Percentiles rank a stretch among this genome's conserved stretches.
These are phyloP conservation scores for Fusarium aywerte DNA, from an alignment of 2,329 filamentous ascomycete species.

Conservation along the genomic window DNA sequence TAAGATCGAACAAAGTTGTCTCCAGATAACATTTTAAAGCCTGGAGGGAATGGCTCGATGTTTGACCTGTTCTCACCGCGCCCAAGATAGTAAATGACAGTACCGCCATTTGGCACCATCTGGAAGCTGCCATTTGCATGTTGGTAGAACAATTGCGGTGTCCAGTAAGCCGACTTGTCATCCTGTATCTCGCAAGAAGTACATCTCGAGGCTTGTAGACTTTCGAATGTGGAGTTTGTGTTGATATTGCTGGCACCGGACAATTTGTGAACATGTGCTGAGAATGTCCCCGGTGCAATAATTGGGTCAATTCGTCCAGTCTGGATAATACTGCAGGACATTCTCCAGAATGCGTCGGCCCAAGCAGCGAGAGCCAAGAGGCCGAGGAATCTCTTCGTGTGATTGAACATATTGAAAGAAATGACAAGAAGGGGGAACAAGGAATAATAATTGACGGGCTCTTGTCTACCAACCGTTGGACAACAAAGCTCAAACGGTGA, in stretches of 20 bases:
- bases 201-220: conserved; percentile 36
- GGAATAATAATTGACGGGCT: conserved; percentile 5
- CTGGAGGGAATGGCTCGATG: conserved; percentile 40
- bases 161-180: conserved; percentile 44
- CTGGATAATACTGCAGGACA: conserved; percentile 42
- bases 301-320: conserved; percentile 40
- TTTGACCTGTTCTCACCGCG: conserved; percentile 40
- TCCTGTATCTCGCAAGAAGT: conserved; percentile 42
- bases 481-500: conserved; percentile 2
- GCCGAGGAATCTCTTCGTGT: conserved; percentile 9
- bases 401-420: conserved; percentile 23
- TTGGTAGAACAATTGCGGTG: conserved; percentile 39
- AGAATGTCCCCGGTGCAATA: conserved; percentile 31
- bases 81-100: conserved; percentile 40
- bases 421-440: conserved; percentile 14
- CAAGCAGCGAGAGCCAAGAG: conserved; percentile 20
- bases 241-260: conserved; percentile 42
- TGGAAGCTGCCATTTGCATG: conserved; percentile 39
- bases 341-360: conserved; percentile 41
- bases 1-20: conserved; percentile 29
- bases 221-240: conserved; percentile 19
- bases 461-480: conserved; percentile 15
- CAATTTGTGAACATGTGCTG: conserved; percentile 40
- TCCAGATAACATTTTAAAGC: conserved; percentile 40
- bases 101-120: conserved; percentile 41